These are phyloP conservation scores for Protostelium mycophagum DNA, from an alignment of 78 protist species.

Conservation along the genomic window DNA sequence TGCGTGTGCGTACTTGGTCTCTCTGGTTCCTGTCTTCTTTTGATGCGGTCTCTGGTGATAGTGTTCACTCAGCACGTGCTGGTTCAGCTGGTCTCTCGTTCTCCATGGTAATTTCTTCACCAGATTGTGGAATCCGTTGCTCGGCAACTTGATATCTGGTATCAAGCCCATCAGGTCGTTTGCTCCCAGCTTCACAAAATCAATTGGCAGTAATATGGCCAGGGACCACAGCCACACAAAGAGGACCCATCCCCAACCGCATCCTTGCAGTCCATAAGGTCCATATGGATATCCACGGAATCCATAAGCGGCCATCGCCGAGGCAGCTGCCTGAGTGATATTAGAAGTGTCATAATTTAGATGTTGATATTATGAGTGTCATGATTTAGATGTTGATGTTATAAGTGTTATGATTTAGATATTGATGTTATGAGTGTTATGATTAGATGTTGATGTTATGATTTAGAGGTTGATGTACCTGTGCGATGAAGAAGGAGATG, in stretches of 20 bases:
- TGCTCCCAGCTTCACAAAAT: conserved; percentile 24
- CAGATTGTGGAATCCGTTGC: neutral
- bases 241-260: conserved; percentile 28
- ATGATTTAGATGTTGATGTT: too few relatives aligned
- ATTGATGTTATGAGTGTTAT: too few relatives aligned
- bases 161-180: neutral
- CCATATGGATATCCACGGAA: neutral
- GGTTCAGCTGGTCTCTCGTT: neutral
- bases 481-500: conserved; percentile 37
- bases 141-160: neutral
- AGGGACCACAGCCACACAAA: conserved; percentile 40
- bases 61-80: neutral
- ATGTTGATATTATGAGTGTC: too few relatives aligned
- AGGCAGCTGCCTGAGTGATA: conserved; percentile 25
- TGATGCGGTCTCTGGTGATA: neutral
- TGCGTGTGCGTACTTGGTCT: neutral
- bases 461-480: too few relatives aligned
- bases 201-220: conserved; percentile 21
- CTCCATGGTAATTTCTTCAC: neutral
- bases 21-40: neutral
- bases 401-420: too few relatives aligned
- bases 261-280: conserved; percentile 15
- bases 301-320: neutral
- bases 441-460: too few relatives aligned
- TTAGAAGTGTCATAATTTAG: too few relatives aligned